phyloP scores from a whole-genome alignment of 208 protist species.

The Chromosphaera perkinsii region DNA sequence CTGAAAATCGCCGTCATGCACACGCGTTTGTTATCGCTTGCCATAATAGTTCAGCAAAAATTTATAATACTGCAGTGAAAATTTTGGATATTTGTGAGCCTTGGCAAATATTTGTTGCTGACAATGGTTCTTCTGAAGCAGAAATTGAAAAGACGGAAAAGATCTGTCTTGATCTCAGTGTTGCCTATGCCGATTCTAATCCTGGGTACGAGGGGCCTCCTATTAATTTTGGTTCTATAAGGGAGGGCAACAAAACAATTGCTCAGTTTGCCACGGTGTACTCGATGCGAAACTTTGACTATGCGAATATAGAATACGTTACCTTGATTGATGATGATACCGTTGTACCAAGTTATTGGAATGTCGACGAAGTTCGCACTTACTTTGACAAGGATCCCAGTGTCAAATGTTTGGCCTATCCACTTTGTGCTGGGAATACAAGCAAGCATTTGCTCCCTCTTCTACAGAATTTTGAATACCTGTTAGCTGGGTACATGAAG shows the following conservation, averaged over 20 bases:
- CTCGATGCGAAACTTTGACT: not conserved
- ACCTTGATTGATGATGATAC: constrained; percentile 31
- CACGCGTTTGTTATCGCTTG: constrained; percentile 24
- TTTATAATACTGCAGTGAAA: not conserved
- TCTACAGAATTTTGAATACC: too few relatives aligned
- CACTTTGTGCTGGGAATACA: too few relatives aligned
- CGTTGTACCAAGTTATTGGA: constrained; percentile 10
- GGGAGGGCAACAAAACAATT: constrained; percentile 15
- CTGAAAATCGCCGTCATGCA: not conserved
- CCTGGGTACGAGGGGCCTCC: constrained; percentile 3
- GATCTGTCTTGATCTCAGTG: too few relatives aligned
- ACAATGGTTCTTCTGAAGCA: constrained; percentile 14
- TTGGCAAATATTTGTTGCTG: constrained; percentile 27
- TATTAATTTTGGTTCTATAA: constrained; percentile 6
- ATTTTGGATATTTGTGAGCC: constrained; percentile 8
- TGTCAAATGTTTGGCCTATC: constrained; percentile 21
- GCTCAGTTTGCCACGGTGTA: constrained; percentile 19
- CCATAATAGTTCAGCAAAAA: constrained; percentile 20
- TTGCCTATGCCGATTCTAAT: not conserved
- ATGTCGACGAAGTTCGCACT: not conserved
- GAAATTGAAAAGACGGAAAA: too few relatives aligned
- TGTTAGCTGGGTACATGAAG: too few relatives aligned
- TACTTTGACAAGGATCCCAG: constrained; percentile 6
- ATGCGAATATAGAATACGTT: constrained; percentile 19
- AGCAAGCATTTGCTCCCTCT: too few relatives aligned